Evolutionary conservation across 208 protist genomes (phyloP).

Genomic region (Strigomonas galati): DNA sequence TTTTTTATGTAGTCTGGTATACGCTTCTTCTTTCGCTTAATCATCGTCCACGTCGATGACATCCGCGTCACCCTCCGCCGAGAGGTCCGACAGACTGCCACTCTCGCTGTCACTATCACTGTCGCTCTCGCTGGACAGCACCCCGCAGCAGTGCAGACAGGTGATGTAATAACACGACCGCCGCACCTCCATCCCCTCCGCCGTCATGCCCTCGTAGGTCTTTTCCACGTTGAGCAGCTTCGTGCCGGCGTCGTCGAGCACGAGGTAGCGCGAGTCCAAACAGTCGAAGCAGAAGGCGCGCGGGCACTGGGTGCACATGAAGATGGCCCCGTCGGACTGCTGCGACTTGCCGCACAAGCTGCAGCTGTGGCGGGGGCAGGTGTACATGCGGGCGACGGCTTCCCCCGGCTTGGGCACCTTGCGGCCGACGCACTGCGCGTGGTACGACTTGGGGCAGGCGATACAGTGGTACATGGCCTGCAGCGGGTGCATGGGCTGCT

Average conservation of each 20-base stretch:
- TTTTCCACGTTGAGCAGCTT: constrained; percentile 57
- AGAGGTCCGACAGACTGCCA: constrained; percentile 7
- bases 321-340: constrained; percentile 66
- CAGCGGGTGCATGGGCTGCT: constrained; percentile 69
- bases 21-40: neutral
- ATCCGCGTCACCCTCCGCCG: neutral
- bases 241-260: constrained; percentile 49
- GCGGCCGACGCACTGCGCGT: constrained; percentile 68
- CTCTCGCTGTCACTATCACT: constrained; percentile 14
- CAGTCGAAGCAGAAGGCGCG: constrained; percentile 87
- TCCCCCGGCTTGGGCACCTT: constrained; percentile 30
- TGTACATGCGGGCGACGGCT: constrained; percentile 47
- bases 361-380: constrained; percentile 74
- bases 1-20: no score
- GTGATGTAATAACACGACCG: constrained; percentile 82
- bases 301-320: constrained; percentile 79
- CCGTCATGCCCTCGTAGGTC: constrained; percentile 73
- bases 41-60: constrained; percentile 1
- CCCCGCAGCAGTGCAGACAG: constrained; percentile 70
- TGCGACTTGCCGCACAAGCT: constrained; percentile 55
- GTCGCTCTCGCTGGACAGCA: constrained; percentile 29
- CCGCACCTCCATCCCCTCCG: constrained; percentile 46
- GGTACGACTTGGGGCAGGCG: constrained; percentile 81
- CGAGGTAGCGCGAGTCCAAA: constrained; percentile 71
- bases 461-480: constrained; percentile 80